These are phyloP conservation scores for Fusarium keratoplasticum DNA, from an alignment of 2,329 filamentous ascomycete species.

Conservation along the genomic window DNA sequence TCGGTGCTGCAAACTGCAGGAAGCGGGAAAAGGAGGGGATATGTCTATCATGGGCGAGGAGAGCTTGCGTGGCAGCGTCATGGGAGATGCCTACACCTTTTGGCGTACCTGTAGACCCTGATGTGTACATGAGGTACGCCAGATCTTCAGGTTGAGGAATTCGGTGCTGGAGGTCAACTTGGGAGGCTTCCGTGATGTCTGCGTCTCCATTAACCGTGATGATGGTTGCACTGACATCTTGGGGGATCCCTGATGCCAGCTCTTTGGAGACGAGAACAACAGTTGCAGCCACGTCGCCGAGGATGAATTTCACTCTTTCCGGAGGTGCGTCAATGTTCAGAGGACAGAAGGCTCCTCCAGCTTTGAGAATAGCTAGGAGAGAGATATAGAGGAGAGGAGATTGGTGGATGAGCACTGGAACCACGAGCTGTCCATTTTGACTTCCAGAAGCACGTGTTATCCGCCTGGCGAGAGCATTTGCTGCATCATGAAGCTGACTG, in stretches of 20 bases:
- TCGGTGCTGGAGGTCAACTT: constrained; percentile 23
- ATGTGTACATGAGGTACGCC: constrained; percentile 95
- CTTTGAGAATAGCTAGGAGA: constrained; percentile 81
- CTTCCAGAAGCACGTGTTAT: constrained; percentile 49
- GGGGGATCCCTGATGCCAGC: constrained; percentile 56
- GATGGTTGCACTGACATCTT: constrained; percentile 46
- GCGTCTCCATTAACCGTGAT: constrained; percentile 51
- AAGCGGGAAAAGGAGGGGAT: constrained; percentile 84
- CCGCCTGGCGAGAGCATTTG: constrained; percentile 65
- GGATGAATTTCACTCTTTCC: constrained; percentile 83
- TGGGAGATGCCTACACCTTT: constrained; percentile 91
- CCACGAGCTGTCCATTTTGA: constrained; percentile 58
- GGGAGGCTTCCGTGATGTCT: background rate
- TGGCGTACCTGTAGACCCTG: constrained; percentile 87
- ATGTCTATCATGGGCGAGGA: constrained; percentile 83
- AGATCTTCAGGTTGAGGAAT: constrained; percentile 56
- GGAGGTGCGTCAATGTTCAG: constrained; percentile 81
- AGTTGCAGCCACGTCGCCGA: constrained; percentile 78
- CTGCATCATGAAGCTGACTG: constrained; percentile 67
- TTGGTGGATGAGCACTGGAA: constrained; percentile 84
- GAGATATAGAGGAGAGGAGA: constrained; percentile 81
- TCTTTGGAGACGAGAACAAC: constrained; percentile 73
- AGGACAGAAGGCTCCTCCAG: constrained; percentile 87
- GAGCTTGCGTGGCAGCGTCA: constrained; percentile 80
- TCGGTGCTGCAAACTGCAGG: constrained; percentile 91